Percentiles rank a stretch among this genome's conserved stretches.
phyloP scores from a whole-genome alignment of 129 eudicot species.

The Silybum marianum region DNA sequence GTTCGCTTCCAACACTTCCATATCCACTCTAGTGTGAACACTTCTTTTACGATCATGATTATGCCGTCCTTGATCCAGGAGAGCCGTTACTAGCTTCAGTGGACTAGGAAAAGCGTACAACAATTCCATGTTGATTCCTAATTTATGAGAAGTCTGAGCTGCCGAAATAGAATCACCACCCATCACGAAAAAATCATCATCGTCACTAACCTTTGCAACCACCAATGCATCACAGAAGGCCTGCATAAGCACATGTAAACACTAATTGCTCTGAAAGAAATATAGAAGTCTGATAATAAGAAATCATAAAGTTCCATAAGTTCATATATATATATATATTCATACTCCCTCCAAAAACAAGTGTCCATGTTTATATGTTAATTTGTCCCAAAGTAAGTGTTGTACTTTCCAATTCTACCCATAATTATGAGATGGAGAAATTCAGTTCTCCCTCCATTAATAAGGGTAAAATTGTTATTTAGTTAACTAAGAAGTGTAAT shows the following conservation, averaged over 20 bases:
- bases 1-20: slow-evolving; percentile 27
- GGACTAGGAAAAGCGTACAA: slow-evolving; percentile 73
- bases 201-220: slow-evolving; percentile 49
- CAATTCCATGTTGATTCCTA: slow-evolving; percentile 85
- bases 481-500: neutral
- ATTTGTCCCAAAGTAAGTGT: neutral
- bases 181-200: slow-evolving; percentile 71
- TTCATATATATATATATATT: neutral
- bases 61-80: slow-evolving; percentile 32
- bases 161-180: slow-evolving; percentile 94
- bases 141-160: slow-evolving; percentile 68
- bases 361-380: neutral
- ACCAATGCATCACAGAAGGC: slow-evolving; percentile 64
- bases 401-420: neutral
- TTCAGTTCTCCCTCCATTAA: neutral
- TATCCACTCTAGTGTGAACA: slow-evolving; percentile 27
- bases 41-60: slow-evolving; percentile 9
- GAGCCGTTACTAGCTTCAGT: slow-evolving; percentile 58
- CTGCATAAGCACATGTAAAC: slow-evolving; percentile 39
- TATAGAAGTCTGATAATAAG: neutral
- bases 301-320: neutral
- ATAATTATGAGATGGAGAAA: neutral
- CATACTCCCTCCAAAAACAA: neutral
- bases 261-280: neutral
- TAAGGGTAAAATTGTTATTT: neutral